Evolutionary conservation across 768 basidiomycete genomes (phyloP), one percentile per base, ranked within the genome.

Genomic region (Candolleomyces eurysporus): DNA sequence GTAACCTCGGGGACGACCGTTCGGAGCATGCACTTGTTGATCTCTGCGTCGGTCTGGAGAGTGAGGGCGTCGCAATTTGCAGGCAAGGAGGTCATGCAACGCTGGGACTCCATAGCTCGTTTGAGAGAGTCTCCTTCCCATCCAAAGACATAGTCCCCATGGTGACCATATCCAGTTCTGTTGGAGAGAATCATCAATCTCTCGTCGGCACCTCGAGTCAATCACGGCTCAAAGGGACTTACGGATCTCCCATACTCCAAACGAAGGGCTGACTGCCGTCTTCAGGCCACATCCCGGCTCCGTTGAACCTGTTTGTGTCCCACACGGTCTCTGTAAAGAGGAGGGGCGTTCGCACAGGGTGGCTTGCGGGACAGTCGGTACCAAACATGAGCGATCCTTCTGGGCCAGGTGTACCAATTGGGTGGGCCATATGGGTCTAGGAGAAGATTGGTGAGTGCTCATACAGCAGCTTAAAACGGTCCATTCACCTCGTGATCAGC

Each of bases 231-330:
- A n/a, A 21, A 39, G 53, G 0, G 4, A 59, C 62, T 46, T 49
- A 64, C 63, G 63, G 63, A 31, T 65, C 64, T 39, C 64, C 64
- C 64, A 65, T 65, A 50, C 62, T 63, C 40, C 60, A 63, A 5
- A 64, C 55, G 51, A 64, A 46, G 16, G 63, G 63, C 50, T 64
- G 63, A 19, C 31, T 58, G 3, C 63, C 63, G 31, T 64, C 63
- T 13, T 16, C 31, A 11, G 61, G 61, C 61, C 61, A 61, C 16
- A 61, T 32, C 9, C 32, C 31, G 4, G 32, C 13, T 17, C 36
- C 31, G 43, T 63, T 64, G 57, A 64, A 64, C 7, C 26, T 46
- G 19, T 60, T 55, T 3, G 63, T 64, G 40, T 64, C 63, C 63
- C 63, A 64, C 2, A 64, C 56, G 16, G 57, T 64, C 50, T 64